A percentile compares a stretch with the other conserved stretches of the same genome.
Evolutionary conservation across 345 rosid species (phyloP).

Genomic region (Dipteronia sinensis): DNA sequence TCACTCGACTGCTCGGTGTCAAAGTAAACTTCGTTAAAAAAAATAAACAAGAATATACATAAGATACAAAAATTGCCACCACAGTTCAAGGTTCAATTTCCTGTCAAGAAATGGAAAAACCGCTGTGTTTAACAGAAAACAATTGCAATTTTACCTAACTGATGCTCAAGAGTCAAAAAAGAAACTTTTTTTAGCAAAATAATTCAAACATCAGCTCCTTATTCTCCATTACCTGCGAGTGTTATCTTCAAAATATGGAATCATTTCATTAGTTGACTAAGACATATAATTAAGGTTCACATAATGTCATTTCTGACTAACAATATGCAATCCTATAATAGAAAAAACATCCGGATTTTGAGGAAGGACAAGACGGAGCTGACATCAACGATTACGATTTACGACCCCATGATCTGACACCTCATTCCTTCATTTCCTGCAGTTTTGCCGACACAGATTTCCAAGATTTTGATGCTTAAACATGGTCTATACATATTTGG

Average conservation of each 20-base stretch:
- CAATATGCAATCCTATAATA: background rate
- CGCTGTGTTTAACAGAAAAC: background rate
- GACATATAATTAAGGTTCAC: conserved; percentile 9
- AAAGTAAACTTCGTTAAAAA: no score
- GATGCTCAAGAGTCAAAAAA: background rate
- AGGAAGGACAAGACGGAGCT: conserved; percentile 20
- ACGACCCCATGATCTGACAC: background rate
- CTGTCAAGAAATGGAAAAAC: background rate
- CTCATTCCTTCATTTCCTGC: background rate
- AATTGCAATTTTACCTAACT: conserved; percentile 7
- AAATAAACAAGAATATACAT: background rate
- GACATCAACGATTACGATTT: conserved; percentile 13
- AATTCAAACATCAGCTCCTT: background rate
- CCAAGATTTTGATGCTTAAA: no score
- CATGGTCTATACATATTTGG: background rate
- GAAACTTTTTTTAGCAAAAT: background rate
- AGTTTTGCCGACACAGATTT: conserved; percentile 19
- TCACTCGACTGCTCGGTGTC: no score
- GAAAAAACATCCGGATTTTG: conserved; percentile 12
- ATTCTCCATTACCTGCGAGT: background rate
- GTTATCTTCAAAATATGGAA: conserved; percentile 16
- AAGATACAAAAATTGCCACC: background rate
- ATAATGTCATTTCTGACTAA: conserved; percentile 18
- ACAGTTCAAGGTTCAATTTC: no score
- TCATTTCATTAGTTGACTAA: conserved; percentile 23